A percentile compares a stretch with the other conserved stretches of the same genome.
Evolutionary conservation across 371 early-diverging fungal genomes (phyloP).

Genomic region (Mortierella sp.): DNA sequence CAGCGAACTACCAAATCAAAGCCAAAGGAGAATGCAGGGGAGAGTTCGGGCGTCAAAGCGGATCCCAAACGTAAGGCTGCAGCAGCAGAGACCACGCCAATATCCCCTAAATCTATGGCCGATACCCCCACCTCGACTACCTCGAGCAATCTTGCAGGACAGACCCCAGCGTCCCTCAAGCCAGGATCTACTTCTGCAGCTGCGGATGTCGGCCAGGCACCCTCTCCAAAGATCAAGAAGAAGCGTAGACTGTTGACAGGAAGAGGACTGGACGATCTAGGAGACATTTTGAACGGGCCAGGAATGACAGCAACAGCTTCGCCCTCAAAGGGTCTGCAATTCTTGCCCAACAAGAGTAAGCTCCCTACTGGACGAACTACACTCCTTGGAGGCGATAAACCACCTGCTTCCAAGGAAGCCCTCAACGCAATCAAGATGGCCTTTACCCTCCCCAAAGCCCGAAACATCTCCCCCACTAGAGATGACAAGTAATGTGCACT

Average conservation of each 20-base stretch:
- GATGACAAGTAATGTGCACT: not conserved
- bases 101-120: slow-evolving; percentile 1
- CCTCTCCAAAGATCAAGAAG: slow-evolving; percentile 41
- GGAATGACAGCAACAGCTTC: slow-evolving; percentile 30
- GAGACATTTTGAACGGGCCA: slow-evolving; percentile 48
- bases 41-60: not conserved
- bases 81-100: not conserved
- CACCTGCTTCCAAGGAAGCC: slow-evolving; percentile 31
- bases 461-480: slow-evolving; percentile 15
- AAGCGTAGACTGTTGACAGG: slow-evolving; percentile 50
- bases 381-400: not conserved
- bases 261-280: slow-evolving; percentile 47
- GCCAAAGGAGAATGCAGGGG: not conserved
- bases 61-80: not conserved
- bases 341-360: slow-evolving; percentile 13
- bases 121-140: not conserved
- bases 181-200: slow-evolving; percentile 5
- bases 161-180: not conserved
- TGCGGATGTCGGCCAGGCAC: not conserved
- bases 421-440: slow-evolving; percentile 53
- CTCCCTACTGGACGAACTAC: not conserved
- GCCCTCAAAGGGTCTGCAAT: slow-evolving; percentile 24
- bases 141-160: not conserved
- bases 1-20: not conserved
- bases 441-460: slow-evolving; percentile 43